Evolutionary conservation across 768 basidiomycete species (phyloP), one percentile per base, ranked within the genome.

Genomic region (Agaricus bisporus): DNA sequence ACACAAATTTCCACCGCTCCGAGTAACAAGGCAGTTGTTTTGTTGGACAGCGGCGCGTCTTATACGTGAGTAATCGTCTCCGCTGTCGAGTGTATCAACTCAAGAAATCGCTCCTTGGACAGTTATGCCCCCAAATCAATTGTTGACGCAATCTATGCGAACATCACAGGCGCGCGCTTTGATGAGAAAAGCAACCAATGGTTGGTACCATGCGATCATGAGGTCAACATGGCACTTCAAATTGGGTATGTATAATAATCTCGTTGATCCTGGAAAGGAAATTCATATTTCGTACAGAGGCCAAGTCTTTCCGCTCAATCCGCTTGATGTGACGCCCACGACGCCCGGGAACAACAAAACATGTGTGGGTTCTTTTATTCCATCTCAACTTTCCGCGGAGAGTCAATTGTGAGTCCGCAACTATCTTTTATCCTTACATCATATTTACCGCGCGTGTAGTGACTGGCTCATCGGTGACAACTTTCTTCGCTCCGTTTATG

Each of bases 391-490:
- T 20, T 72, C 79, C 14, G 73, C 82, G n/a, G 82, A 76, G 32
- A 70, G 70, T 48, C 83, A 89, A 68, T 91, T 88, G 87, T 86
- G 62, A 43, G 83, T 73, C 36, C 14, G 17, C 22, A 42, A 43
- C 54, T 55, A 36, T 1, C 37, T 55, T 42, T 32, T 48, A 5
- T 20, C 14, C 36, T 20, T 5, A 11, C n/a, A 15, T 49, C 41
- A 55, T 11, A 2, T n/a, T 48, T 18, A 48, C 10, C 10, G 18
- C 22, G 4, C 51, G 58, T 17, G 10, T 56, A 91, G 88, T 63
- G 91, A 93, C 64, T 86, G 88, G 83, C 74, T 93, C 42, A 63
- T 91, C 49, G 91, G 91, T 18, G 90, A 88, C 67, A 91, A 88
- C 61, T 77, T 90, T 64, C 76, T 93, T 55, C 88, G 91, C 55